A percentile compares a stretch with the other conserved stretches of the same genome.
Conservation (phyloP, 768 basidiomycete genomes). For the Agrocybe pediades region DNA sequence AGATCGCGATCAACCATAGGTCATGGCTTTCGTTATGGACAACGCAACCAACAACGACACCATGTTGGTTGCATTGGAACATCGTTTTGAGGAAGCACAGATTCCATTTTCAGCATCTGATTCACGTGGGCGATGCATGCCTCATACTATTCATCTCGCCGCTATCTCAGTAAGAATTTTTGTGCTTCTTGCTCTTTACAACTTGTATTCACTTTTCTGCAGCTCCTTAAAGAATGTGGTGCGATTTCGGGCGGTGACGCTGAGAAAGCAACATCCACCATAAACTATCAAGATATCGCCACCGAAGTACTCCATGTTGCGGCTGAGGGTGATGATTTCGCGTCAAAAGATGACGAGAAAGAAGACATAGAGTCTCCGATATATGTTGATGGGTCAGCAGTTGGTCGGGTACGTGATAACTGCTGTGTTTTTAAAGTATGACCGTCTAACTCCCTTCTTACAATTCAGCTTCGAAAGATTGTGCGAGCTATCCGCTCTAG, state of each 20-base stretch:
- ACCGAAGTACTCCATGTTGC: background rate
- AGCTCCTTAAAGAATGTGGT: too few relatives aligned
- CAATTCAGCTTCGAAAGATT: slow-evolving; percentile 22
- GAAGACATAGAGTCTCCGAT: background rate
- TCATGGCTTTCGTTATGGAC: slow-evolving; percentile 34
- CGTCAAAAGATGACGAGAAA: background rate
- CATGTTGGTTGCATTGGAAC: slow-evolving; percentile 21
- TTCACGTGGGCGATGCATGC: slow-evolving; percentile 35
- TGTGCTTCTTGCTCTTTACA: too few relatives aligned
- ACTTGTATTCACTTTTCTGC: too few relatives aligned
- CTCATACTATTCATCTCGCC: slow-evolving; percentile 39
- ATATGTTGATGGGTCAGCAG: background rate
- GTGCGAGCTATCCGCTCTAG: slow-evolving; percentile 18
- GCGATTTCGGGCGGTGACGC: too few relatives aligned
- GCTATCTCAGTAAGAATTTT: too few relatives aligned
- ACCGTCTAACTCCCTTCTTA: background rate
- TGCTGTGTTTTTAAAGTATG: background rate
- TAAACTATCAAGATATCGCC: too few relatives aligned
- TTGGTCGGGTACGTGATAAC: background rate
- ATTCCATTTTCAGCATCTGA: slow-evolving; percentile 24
- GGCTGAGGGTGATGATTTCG: background rate
- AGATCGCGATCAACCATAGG: slow-evolving; percentile 8
- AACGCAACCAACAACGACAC: slow-evolving; percentile 41
- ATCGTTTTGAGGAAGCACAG: slow-evolving; percentile 5
- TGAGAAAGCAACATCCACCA: too few relatives aligned